Evolutionary conservation across 108 stramenopile species (phyloP), one percentile per base, ranked within the genome.

Genomic region (Conticribra guillardii): DNA sequence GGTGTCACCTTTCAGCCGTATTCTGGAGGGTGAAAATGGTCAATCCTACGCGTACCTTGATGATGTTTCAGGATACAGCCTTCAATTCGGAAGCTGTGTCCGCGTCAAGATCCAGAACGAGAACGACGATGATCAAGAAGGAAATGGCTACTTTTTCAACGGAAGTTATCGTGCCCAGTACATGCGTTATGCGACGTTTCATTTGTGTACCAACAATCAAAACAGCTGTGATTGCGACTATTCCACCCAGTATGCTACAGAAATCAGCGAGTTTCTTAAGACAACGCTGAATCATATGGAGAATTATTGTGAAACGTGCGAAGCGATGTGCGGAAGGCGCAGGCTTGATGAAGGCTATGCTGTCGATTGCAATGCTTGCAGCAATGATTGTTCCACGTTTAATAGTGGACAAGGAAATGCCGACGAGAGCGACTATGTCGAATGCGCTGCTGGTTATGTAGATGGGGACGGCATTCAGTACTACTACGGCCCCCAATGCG

Each of bases 111-210:
- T 81, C 34, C 68, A 62, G 7, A 50, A 69, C 16, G 33, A 81
- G 1, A 68, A 68, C 60, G 80, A 85, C 47, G 85, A 80, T 48
- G 81, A 78, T 29, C 70, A 60, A 0, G 80, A 82, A 54, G 85
- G 85, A 0, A 82, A 86, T 55, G 65, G 68, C 16, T 77, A 71
- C 55, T 87, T 82, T 48, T 87, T 84, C 82, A 82, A 84, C 60
- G 87, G 87, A 0, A 52, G 64, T 4, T 88, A 83, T 57, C 79
- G 67, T 33, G 70, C 84, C 16, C 76, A 83, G 58, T 83, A 72
- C 60, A 45, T 55, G 21, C 41, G 45, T 14, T 85, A 73, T 53
- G 82, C 67, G 24, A 61, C 78, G 4, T 85, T 81, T 71, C 67
- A 73, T 26, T 51, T 88, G 23, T 88, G 87, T 48, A n/a, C 11